These are phyloP conservation scores for Arthrobotrys sphaeroides DNA, from an alignment of 2,329 filamentous ascomycete species.

Conservation along the genomic window DNA sequence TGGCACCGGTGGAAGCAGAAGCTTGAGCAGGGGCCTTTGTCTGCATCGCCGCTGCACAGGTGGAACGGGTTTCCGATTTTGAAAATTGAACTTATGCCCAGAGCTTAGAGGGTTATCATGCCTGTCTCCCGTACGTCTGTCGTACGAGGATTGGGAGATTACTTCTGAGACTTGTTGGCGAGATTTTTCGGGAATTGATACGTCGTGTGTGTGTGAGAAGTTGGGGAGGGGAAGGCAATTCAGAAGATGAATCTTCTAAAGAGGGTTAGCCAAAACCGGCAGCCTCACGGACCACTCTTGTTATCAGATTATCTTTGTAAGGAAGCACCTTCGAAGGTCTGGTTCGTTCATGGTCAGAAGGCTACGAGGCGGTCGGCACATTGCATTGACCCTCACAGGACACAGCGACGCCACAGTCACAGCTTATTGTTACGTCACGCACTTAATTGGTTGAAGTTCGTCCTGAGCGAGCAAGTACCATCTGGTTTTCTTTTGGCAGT, in stretches of 20 bases:
- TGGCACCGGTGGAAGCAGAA: not conserved
- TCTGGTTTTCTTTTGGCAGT: too few species aligned
- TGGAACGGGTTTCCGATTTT: constrained; percentile 8
- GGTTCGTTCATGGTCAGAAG: not conserved
- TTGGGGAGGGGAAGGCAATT: constrained; percentile 13
- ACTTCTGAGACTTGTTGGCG: not conserved
- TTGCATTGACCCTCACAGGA: not conserved
- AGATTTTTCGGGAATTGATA: constrained; percentile 38
- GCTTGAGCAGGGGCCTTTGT: constrained; percentile 14
- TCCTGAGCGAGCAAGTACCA: too few species aligned
- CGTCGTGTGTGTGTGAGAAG: constrained; percentile 2
- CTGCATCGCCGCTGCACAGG: not conserved
- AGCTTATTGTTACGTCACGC: not conserved
- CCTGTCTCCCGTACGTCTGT: not conserved
- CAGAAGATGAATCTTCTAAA: constrained; percentile 53
- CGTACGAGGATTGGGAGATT: constrained; percentile 17
- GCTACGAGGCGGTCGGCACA: constrained; percentile 11
- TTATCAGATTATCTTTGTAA: constrained; percentile 3
- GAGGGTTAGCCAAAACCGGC: constrained; percentile 39
- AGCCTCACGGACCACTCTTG: not conserved
- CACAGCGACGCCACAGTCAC: constrained; percentile 15
- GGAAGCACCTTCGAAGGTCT: not conserved
- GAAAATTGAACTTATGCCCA: constrained; percentile 11
- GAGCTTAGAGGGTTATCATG: too few species aligned
- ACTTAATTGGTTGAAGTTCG: too few species aligned